Conservation (phyloP, 2,329 filamentous ascomycete genomes). For the Calonectria crousiana region DNA sequence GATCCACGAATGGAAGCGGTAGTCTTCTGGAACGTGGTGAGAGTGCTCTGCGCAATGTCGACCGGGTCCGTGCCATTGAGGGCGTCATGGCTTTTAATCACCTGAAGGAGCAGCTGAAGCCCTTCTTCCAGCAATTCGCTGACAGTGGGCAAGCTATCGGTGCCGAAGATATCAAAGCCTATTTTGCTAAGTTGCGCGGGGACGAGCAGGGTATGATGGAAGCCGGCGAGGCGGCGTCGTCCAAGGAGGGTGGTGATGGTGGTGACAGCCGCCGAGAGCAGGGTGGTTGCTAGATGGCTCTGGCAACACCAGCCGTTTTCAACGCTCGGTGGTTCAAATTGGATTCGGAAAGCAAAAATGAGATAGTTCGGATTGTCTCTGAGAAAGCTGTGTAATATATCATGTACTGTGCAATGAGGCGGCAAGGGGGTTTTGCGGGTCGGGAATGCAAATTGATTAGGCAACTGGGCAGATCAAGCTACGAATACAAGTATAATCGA, state of each 20-base stretch:
- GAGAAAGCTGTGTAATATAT: constrained; percentile 4
- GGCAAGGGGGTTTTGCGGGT: neutral
- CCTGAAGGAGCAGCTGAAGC: constrained; percentile 94
- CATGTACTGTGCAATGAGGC: neutral
- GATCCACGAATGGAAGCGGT: constrained; percentile 77
- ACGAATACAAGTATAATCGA: neutral
- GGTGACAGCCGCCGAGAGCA: constrained; percentile 60
- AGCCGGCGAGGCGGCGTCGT: constrained; percentile 66
- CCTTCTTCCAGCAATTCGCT: constrained; percentile 93
- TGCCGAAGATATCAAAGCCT: constrained; percentile 95
- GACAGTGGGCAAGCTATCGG: constrained; percentile 90
- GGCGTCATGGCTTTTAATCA: constrained; percentile 99
- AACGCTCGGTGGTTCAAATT: neutral
- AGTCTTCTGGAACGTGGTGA: constrained; percentile 93
- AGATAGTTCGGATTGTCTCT: neutral
- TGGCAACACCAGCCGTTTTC: neutral
- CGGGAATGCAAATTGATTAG: neutral
- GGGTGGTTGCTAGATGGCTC: constrained; percentile 59
- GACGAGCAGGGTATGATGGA: constrained; percentile 81
- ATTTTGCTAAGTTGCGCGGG: constrained; percentile 94
- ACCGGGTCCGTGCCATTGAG: constrained; percentile 93
- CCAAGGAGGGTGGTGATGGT: constrained; percentile 45
- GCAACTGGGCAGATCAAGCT: neutral
- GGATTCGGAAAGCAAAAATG: neutral
- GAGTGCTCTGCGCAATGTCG: constrained; percentile 89